These are phyloP conservation scores for Fusarium redolens DNA, from an alignment of 2,329 filamentous ascomycete species.

Conservation along the genomic window DNA sequence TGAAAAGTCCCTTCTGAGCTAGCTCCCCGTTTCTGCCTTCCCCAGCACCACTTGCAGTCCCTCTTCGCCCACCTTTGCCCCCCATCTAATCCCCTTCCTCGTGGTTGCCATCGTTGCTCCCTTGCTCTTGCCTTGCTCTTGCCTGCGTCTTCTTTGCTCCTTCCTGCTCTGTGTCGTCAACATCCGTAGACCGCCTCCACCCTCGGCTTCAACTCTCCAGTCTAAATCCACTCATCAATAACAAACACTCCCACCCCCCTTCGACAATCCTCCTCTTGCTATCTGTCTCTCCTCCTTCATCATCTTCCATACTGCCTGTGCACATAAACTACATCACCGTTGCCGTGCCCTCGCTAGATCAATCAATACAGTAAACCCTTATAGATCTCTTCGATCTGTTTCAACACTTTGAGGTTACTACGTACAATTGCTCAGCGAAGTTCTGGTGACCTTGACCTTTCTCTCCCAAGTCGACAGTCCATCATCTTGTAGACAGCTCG, in stretches of 20 bases:
- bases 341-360: slow-evolving; percentile 29
- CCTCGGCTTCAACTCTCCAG: slow-evolving; percentile 32
- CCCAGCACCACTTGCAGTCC: slow-evolving; percentile 31
- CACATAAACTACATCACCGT: slow-evolving; percentile 20
- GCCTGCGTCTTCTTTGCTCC: slow-evolving; percentile 8
- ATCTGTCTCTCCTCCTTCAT: slow-evolving; percentile 26
- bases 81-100: slow-evolving; percentile 36
- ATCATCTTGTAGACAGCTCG: slow-evolving; percentile 28
- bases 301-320: slow-evolving; percentile 6
- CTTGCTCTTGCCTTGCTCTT: slow-evolving; percentile 37
- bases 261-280: slow-evolving; percentile 28
- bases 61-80: slow-evolving; percentile 37
- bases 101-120: slow-evolving; percentile 36
- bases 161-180: slow-evolving; percentile 36
- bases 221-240: slow-evolving; percentile 38
- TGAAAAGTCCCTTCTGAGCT: slow-evolving; percentile 35
- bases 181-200: slow-evolving; percentile 46
- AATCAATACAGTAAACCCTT: slow-evolving; percentile 25
- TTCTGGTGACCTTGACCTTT: slow-evolving; percentile 27
- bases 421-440: slow-evolving; percentile 33
- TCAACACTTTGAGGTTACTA: slow-evolving; percentile 25
- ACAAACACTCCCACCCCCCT: slow-evolving; percentile 38
- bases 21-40: slow-evolving; percentile 38
- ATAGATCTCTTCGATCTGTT: slow-evolving; percentile 31
- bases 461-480: slow-evolving; percentile 30